A percentile compares a stretch with the other conserved stretches of the same genome.
These are phyloP conservation scores for Acanthamoeba polyphaga DNA, from an alignment of 208 protist genomes.

Conservation along the genomic window DNA sequence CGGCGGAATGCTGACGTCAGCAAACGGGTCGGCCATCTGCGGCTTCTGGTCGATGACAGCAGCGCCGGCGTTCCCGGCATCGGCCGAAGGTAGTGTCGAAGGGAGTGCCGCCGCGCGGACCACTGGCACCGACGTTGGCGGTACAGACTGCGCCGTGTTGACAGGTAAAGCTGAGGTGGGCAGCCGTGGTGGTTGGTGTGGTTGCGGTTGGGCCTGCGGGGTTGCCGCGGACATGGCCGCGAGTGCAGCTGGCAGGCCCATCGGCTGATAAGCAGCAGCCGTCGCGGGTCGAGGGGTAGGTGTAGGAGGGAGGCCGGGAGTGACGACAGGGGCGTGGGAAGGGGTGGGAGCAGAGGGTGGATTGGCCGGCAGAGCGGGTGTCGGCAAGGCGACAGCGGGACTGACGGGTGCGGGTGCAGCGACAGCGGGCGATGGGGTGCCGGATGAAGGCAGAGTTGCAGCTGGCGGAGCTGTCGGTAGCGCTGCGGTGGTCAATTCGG, in stretches of 20 bases:
- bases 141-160: no score
- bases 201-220: no score
- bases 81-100: neutral
- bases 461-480: no score
- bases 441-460: no score
- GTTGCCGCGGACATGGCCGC: no score
- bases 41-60: constrained; percentile 5
- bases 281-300: neutral
- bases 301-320: neutral
- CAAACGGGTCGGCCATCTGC: neutral
- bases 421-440: no score
- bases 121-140: no score
- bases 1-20: neutral
- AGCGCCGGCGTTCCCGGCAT: neutral
- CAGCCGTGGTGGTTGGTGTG: no score
- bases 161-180: neutral
- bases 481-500: neutral
- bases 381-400: neutral
- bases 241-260: neutral
- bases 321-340: neutral
- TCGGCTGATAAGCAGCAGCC: neutral
- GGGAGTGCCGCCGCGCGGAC: no score
- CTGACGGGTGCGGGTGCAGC: no score
- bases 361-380: neutral
- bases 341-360: neutral